These are phyloP conservation scores for Pichia sp. DNA, from an alignment of 1,139 yeast species.

Conservation along the genomic window DNA sequence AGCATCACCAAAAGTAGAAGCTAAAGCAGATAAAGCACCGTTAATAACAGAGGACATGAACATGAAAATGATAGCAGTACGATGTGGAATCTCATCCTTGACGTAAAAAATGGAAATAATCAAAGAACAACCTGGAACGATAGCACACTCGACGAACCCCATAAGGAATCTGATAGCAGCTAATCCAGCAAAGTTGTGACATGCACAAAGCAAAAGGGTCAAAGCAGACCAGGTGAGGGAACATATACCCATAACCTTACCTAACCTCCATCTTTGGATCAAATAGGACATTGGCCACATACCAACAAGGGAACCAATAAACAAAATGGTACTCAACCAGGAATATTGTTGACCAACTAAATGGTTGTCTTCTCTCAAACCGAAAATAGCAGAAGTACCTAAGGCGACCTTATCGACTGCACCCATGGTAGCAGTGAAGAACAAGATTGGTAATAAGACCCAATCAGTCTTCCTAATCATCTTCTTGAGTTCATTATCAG, in stretches of 20 bases:
- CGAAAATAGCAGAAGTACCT: slow-evolving; percentile 39
- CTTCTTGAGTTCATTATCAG: slow-evolving; percentile 20
- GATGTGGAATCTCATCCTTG: slow-evolving; percentile 38
- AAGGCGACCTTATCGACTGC: slow-evolving; percentile 40
- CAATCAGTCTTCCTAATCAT: slow-evolving; percentile 30
- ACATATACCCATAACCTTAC: slow-evolving; percentile 24
- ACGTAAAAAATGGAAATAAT: slow-evolving; percentile 47
- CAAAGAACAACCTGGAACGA: slow-evolving; percentile 44
- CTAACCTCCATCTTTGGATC: slow-evolving; percentile 25
- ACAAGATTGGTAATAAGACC: slow-evolving; percentile 30
- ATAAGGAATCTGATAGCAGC: slow-evolving; percentile 31
- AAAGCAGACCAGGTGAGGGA: slow-evolving; percentile 25
- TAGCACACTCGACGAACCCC: slow-evolving; percentile 39
- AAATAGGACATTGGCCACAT: slow-evolving; percentile 34
- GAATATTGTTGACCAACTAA: slow-evolving; percentile 37
- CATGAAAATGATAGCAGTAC: slow-evolving; percentile 40
- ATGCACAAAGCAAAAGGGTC: slow-evolving; percentile 21
- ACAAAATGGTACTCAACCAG: slow-evolving; percentile 41
- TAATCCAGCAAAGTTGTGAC: slow-evolving; percentile 17
- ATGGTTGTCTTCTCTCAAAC: slow-evolving; percentile 31
- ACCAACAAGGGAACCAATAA: slow-evolving; percentile 40
- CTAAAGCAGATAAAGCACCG: slow-evolving; percentile 30
- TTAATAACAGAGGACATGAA: slow-evolving; percentile 30
- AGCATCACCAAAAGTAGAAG: slow-evolving; percentile 27
- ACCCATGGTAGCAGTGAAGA: slow-evolving; percentile 28